phyloP scores from a whole-genome alignment of 768 basidiomycete species.

The Termitomyces titanicus region DNA sequence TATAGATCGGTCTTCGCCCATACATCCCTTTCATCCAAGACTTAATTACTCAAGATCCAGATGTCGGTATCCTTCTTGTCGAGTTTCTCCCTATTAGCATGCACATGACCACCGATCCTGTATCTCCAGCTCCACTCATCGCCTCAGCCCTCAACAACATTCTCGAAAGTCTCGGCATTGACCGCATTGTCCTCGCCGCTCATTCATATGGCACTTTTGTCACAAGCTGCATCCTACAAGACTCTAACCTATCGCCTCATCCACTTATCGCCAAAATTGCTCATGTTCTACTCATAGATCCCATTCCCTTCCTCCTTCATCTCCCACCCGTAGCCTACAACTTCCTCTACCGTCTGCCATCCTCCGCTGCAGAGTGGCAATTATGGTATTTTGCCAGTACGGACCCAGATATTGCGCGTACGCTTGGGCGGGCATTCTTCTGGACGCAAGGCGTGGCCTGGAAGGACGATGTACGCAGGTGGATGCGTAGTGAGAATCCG shows the following conservation, averaged over 20 bases:
- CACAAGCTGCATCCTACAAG: slow-evolving; percentile 49
- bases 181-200: slow-evolving; percentile 39
- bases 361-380: slow-evolving; percentile 48
- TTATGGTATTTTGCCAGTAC: slow-evolving; percentile 66
- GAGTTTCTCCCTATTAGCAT: slow-evolving; percentile 60
- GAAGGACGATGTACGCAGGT: slow-evolving; percentile 47
- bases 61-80: slow-evolving; percentile 54
- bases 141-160: slow-evolving; percentile 40
- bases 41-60: slow-evolving; percentile 37
- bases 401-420: slow-evolving; percentile 59
- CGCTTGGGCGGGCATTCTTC: slow-evolving; percentile 59
- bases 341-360: slow-evolving; percentile 59
- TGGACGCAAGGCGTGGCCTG: slow-evolving; percentile 63
- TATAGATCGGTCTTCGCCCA: slow-evolving; percentile 58
- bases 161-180: slow-evolving; percentile 37
- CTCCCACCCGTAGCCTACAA: slow-evolving; percentile 60
- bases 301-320: slow-evolving; percentile 62
- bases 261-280: slow-evolving; percentile 32
- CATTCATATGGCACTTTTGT: slow-evolving; percentile 67
- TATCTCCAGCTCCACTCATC: slow-evolving; percentile 38
- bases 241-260: slow-evolving; percentile 9
- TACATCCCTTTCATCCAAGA: slow-evolving; percentile 51
- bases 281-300: slow-evolving; percentile 54
- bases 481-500: slow-evolving; percentile 12
- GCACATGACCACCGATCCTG: slow-evolving; percentile 49